phyloP scores from a whole-genome alignment of 2,329 filamentous ascomycete species.

The Thelonectria olida region DNA sequence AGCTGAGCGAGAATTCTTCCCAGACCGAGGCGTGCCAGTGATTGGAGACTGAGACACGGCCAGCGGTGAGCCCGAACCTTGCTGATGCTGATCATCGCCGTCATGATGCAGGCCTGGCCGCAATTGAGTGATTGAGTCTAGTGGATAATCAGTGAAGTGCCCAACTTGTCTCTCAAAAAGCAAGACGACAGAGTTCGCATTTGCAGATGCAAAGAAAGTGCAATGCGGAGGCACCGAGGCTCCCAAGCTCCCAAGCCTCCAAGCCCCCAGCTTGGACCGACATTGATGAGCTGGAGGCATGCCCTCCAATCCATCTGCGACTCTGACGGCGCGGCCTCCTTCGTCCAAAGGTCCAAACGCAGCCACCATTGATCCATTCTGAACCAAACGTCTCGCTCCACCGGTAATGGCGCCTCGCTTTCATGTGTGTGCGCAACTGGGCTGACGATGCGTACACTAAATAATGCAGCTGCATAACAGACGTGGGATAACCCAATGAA shows the following conservation, averaged over 20 bases:
- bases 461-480: conserved; percentile 39
- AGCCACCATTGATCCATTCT: conserved; percentile 18
- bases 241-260: conserved; percentile 7
- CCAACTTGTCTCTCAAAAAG: background rate
- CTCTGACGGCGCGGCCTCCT: conserved; percentile 20
- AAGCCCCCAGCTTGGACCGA: background rate
- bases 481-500: conserved; percentile 39
- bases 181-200: conserved; percentile 24
- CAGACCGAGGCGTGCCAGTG: conserved; percentile 20
- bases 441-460: conserved; percentile 35
- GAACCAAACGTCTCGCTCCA: conserved; percentile 16
- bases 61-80: conserved; percentile 21
- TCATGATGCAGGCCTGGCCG: conserved; percentile 15
- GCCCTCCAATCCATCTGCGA: conserved; percentile 12
- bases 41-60: conserved; percentile 21
- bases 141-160: conserved; percentile 11
- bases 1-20: background rate
- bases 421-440: conserved; percentile 26
- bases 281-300: conserved; percentile 4
- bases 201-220: conserved; percentile 19
- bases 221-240: conserved; percentile 19
- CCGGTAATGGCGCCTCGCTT: conserved; percentile 23
- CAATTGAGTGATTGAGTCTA: conserved; percentile 22
- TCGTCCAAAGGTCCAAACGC: conserved; percentile 27
- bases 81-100: conserved; percentile 22